phyloP scores from a whole-genome alignment of 1,139 yeast species.

The Torulaspora globosa region DNA sequence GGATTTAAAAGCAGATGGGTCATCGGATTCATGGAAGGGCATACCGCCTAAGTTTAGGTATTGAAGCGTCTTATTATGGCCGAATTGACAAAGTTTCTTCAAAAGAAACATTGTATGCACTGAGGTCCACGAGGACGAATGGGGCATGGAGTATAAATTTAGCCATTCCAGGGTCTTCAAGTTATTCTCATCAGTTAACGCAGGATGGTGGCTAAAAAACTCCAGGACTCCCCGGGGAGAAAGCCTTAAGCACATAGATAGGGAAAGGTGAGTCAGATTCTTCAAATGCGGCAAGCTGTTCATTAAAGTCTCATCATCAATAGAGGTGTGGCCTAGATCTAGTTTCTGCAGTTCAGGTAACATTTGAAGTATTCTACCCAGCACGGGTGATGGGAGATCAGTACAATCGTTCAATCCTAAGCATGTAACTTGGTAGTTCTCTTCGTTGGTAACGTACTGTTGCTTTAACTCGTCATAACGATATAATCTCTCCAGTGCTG shows the following conservation, averaged over 20 bases:
- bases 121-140: constrained; percentile 58
- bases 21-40: constrained; percentile 41
- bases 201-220: constrained; percentile 69
- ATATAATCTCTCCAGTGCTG: constrained; percentile 29
- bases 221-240: constrained; percentile 70
- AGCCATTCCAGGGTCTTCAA: constrained; percentile 60
- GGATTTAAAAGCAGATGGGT: constrained; percentile 18
- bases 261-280: constrained; percentile 67
- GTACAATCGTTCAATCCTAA: constrained; percentile 87
- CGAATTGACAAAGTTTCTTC: constrained; percentile 42
- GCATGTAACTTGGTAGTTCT: constrained; percentile 42
- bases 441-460: constrained; percentile 24
- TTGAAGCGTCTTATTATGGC: constrained; percentile 41
- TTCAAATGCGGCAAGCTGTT: constrained; percentile 49
- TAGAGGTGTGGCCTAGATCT: constrained; percentile 79
- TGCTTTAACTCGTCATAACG: constrained; percentile 13
- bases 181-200: constrained; percentile 47
- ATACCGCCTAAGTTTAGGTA: constrained; percentile 70
- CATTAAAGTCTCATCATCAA: constrained; percentile 52
- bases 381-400: constrained; percentile 56
- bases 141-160: constrained; percentile 69
- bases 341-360: constrained; percentile 60
- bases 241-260: constrained; percentile 73
- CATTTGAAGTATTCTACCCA: constrained; percentile 54
- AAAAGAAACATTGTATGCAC: constrained; percentile 56